A percentile compares a stretch with the other conserved stretches of the same genome.
These are phyloP conservation scores for Neurospora crassa DNA, from an alignment of 2,329 filamentous ascomycete species.

Conservation along the genomic window DNA sequence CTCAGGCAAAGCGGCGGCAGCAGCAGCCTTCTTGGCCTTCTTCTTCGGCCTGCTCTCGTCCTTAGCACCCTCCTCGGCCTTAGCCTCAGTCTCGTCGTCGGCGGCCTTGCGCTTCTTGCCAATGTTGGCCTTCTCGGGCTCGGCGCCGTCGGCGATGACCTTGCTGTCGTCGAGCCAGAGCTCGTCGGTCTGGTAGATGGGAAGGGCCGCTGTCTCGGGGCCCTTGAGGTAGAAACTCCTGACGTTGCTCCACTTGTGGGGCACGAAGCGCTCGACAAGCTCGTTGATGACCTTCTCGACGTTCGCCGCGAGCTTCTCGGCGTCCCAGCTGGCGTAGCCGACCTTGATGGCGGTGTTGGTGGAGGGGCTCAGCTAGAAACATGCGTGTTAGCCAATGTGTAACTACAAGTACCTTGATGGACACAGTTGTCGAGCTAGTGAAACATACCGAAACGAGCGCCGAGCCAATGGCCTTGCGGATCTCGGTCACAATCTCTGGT, in stretches of 20 bases:
- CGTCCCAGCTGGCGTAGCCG: constrained; percentile 62
- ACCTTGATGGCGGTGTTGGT: constrained; percentile 75
- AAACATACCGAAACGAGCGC: constrained; percentile 49
- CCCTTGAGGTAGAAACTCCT: constrained; percentile 84
- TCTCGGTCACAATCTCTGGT: constrained; percentile 65
- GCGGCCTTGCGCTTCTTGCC: constrained; percentile 56
- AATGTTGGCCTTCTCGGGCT: constrained; percentile 44
- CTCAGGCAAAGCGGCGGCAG: constrained; percentile 23
- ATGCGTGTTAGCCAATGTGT: neutral
- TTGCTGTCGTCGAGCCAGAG: constrained; percentile 76
- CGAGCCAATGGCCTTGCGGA: constrained; percentile 66
- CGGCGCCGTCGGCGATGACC: constrained; percentile 50
- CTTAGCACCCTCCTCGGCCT: constrained; percentile 17
- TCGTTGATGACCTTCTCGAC: constrained; percentile 59
- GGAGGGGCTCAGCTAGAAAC: constrained; percentile 49
- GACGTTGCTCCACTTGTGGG: constrained; percentile 81
- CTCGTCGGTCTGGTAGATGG: constrained; percentile 91
- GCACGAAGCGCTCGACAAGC: constrained; percentile 69
- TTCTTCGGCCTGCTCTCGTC: constrained; percentile 27
- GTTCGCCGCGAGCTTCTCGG: constrained; percentile 74
- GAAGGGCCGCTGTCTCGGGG: constrained; percentile 75
- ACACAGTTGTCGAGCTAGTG: neutral
- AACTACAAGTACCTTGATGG: neutral
- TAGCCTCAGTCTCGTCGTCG: constrained; percentile 14
- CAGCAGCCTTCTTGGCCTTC: constrained; percentile 33